These are phyloP conservation scores for Dispira simplex DNA, from an alignment of 192 early-diverging fungal species.

Conservation along the genomic window DNA sequence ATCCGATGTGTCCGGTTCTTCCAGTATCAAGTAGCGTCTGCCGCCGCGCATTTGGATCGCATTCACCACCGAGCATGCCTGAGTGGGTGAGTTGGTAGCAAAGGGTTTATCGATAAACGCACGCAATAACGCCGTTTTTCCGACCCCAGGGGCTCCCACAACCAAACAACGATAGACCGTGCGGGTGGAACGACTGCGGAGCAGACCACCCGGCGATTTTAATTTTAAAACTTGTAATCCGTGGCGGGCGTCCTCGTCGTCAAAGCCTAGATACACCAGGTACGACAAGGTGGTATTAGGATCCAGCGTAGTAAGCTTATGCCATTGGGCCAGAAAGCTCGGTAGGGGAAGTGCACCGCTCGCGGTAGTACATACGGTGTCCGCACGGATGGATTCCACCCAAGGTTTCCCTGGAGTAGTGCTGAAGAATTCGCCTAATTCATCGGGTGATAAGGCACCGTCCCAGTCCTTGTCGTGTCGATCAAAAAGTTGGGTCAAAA, in stretches of 20 bases:
- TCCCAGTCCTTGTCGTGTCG: slow-evolving; percentile 94
- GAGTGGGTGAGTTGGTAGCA: slow-evolving; percentile 59
- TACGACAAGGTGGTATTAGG: slow-evolving; percentile 81
- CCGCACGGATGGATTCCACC: slow-evolving; percentile 69
- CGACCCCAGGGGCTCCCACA: slow-evolving; percentile 82
- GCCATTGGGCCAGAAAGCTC: slow-evolving; percentile 98
- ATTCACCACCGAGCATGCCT: slow-evolving; percentile 74
- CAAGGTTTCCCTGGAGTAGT: slow-evolving; percentile 92
- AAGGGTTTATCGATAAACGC: slow-evolving; percentile 81
- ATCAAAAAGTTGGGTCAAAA: slow-evolving; percentile 90
- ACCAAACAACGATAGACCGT: slow-evolving; percentile 81
- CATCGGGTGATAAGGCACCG: slow-evolving; percentile 73
- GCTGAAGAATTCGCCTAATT: slow-evolving; percentile 75
- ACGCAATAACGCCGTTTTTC: slow-evolving; percentile 82
- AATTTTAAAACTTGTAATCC: slow-evolving; percentile 56
- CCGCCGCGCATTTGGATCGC: slow-evolving; percentile 88
- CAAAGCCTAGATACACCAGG: slow-evolving; percentile 91
- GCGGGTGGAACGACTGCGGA: slow-evolving; percentile 57
- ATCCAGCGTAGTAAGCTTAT: slow-evolving; percentile 93
- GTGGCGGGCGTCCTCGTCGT: slow-evolving; percentile 63
- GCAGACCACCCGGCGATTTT: slow-evolving; percentile 32
- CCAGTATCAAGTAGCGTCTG: slow-evolving; percentile 93
- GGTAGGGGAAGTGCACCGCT: slow-evolving; percentile 84
- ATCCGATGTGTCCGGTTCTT: slow-evolving; percentile 76
- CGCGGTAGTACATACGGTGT: slow-evolving; percentile 82